A percentile compares a stretch with the other conserved stretches of the same genome.
These are phyloP conservation scores for Plasmodium knowlesi DNA, from an alignment of 169 alveolate genomes.

Conservation along the genomic window DNA sequence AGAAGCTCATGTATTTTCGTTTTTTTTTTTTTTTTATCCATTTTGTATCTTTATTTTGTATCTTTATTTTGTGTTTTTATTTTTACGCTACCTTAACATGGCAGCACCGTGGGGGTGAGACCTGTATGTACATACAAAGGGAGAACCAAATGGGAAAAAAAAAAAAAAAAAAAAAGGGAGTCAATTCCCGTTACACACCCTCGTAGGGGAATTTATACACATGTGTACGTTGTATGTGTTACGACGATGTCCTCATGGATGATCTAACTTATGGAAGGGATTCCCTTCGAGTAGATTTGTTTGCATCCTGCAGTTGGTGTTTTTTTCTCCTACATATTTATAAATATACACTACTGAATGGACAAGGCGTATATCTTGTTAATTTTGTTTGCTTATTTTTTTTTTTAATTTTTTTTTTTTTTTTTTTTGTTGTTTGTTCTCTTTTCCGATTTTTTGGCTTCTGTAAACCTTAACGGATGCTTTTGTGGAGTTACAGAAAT, in stretches of 20 bases:
- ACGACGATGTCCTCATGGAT: background rate
- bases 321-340: background rate
- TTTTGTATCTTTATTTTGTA: background rate
- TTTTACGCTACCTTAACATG: background rate
- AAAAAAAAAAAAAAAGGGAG: background rate
- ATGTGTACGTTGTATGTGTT: background rate
- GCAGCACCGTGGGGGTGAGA: background rate
- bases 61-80: background rate
- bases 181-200: background rate
- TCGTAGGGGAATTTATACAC: background rate
- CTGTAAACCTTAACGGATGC: background rate
- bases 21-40: background rate
- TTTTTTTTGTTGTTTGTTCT: background rate
- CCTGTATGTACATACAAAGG: background rate
- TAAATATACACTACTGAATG: background rate
- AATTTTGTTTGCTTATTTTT: background rate
- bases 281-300: background rate
- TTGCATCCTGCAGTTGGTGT: background rate
- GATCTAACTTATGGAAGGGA: background rate
- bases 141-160: background rate
- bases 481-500: background rate
- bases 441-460: background rate
- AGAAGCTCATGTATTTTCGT: background rate
- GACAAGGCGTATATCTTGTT: background rate
- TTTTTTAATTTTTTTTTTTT: background rate